A percentile compares a stretch with the other conserved stretches of the same genome.
Evolutionary conservation across 2,329 filamentous ascomycete genomes (phyloP).

Genomic region (Xylaria sp.): DNA sequence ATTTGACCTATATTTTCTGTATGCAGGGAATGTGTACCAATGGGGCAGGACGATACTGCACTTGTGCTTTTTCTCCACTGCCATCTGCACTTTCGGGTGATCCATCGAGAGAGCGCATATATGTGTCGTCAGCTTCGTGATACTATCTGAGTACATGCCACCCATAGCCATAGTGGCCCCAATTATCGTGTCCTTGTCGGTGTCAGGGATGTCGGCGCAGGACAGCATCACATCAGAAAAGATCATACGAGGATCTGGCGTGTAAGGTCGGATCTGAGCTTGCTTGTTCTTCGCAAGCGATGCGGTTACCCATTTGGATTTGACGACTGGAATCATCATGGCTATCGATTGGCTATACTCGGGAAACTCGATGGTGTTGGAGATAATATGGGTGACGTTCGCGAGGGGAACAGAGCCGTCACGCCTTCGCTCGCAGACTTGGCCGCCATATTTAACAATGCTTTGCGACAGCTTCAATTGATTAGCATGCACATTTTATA

Average conservation of each 20-base stretch:
- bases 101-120: slow-evolving; percentile 82
- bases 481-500: slow-evolving; percentile 19
- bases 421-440: slow-evolving; percentile 53
- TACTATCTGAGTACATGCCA: slow-evolving; percentile 74
- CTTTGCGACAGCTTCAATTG: slow-evolving; percentile 48
- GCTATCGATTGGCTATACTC: slow-evolving; percentile 78
- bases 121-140: slow-evolving; percentile 82
- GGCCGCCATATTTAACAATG: slow-evolving; percentile 56
- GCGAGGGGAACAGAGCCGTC: slow-evolving; percentile 56
- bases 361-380: slow-evolving; percentile 88
- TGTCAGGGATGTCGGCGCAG: slow-evolving; percentile 81
- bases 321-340: slow-evolving; percentile 83
- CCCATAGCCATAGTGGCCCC: slow-evolving; percentile 90
- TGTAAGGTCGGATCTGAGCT: slow-evolving; percentile 81
- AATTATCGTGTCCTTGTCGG: slow-evolving; percentile 89
- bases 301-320: slow-evolving; percentile 76
- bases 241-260: slow-evolving; percentile 88
- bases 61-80: slow-evolving; percentile 67
- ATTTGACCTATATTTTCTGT: background rate
- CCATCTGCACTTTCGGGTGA: slow-evolving; percentile 71
- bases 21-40: slow-evolving; percentile 62
- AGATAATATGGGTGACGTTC: slow-evolving; percentile 61
- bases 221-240: slow-evolving; percentile 84
- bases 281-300: slow-evolving; percentile 73
- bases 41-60: slow-evolving; percentile 90